Evolutionary conservation across 352 stramenopile species (phyloP), one percentile per base, ranked within the genome.

Genomic region (Pelagophyceae sp.): DNA sequence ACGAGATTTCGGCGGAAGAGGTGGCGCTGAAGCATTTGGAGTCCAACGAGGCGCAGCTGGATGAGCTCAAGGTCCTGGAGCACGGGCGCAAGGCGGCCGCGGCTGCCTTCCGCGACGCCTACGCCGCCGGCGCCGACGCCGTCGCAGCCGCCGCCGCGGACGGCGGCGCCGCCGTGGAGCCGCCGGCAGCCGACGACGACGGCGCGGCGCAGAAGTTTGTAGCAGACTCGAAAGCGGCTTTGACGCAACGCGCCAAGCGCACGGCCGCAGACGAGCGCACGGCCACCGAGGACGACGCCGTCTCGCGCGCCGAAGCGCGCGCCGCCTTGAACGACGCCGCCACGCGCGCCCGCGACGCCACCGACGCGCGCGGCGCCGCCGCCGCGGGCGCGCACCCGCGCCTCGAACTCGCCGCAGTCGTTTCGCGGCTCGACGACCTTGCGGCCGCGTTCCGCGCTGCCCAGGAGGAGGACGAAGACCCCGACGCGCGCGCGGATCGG

Each of bases 11-110:
- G 61, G 0, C 27, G 38, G 38, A 78, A 54, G 74, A 72, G 31
- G 58, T 78, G 17, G 71, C 74, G 74, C 25, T 72, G 38, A 64
- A 38, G 20, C 20, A 40, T 54, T 35, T 78, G 58, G 74, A 64
- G 54, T 69, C 74, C 15, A 64, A 58, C 31, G 32, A 38, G 6
- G 71, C 74, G 35, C 58, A 78, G 51, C 33, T 78, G 37, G 45
- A 54, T 11, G 45, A 54, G 45, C 45, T 54, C 45, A 54, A 23
- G 45, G 45, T 54, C 11, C 45, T 54, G 45, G 45, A 54, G 11
- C 45, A 54, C 45, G 45, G 11, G 45, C 45, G 45, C 11, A 54
- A 54, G 23, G 45, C 45, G 45, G 45, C 45, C 45, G 45, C 11
- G 11, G 45, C 45, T 23, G 45, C 11, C 11, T 54, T 54, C 45